phyloP scores from a whole-genome alignment of 2,329 filamentous ascomycete genomes.

The Diaporthe helianthi region DNA sequence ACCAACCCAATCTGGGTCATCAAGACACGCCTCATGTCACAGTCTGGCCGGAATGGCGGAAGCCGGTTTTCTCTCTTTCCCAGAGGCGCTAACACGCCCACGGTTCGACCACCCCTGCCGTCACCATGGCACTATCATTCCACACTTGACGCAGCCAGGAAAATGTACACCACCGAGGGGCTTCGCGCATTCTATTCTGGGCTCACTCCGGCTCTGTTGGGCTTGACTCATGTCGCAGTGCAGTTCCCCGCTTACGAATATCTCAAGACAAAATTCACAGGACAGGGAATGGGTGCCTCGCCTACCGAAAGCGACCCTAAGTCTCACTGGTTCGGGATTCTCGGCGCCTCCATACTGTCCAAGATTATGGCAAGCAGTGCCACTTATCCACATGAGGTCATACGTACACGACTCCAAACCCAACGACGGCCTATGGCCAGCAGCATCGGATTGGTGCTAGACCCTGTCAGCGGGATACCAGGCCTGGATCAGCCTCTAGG shows the following conservation, averaged over 20 bases:
- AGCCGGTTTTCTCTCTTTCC: constrained; percentile 55
- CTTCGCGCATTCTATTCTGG: constrained; percentile 93
- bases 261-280: constrained; percentile 89
- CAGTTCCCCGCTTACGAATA: constrained; percentile 97
- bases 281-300: constrained; percentile 82
- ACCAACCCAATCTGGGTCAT: constrained; percentile 99
- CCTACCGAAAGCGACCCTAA: constrained; percentile 58
- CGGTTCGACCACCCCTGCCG: constrained; percentile 61
- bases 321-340: constrained; percentile 82
- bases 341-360: constrained; percentile 88
- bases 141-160: constrained; percentile 88
- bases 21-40: constrained; percentile 97
- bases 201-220: constrained; percentile 87
- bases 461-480: constrained; percentile 56
- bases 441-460: constrained; percentile 55
- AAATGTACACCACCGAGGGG: constrained; percentile 95
- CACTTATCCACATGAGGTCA: constrained; percentile 96
- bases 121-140: constrained; percentile 91
- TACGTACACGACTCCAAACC: constrained; percentile 91
- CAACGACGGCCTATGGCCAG: constrained; percentile 76
- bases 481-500: constrained; percentile 41
- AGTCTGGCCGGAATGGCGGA: constrained; percentile 61
- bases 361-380: constrained; percentile 94
- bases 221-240: constrained; percentile 92
- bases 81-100: constrained; percentile 60